Evolutionary conservation across 768 basidiomycete genomes (phyloP).

Genomic region (Suillus clintonianus): DNA sequence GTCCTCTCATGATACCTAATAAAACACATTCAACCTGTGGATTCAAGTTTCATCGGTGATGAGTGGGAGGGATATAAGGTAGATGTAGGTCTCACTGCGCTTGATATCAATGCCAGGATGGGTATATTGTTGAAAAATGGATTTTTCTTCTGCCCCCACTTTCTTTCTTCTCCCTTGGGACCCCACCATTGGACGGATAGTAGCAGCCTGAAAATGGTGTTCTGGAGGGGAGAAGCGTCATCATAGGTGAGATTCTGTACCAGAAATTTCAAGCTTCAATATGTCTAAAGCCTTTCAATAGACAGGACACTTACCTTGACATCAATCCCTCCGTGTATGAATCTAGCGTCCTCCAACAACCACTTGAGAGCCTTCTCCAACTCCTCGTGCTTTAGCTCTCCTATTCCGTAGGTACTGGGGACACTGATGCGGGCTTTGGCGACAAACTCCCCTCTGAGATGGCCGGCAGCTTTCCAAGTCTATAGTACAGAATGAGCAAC

Average conservation of each 20-base stretch:
- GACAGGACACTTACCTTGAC: no score
- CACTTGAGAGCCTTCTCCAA: background rate
- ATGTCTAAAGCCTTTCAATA: no score
- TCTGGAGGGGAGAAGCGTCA: no score
- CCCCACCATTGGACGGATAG: background rate
- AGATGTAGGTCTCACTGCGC: background rate
- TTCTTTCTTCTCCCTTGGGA: background rate
- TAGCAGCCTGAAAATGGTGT: no score
- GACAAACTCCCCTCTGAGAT: background rate
- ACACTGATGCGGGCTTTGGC: background rate
- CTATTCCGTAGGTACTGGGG: background rate
- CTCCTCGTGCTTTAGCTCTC: background rate
- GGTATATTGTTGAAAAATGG: constrained; percentile 2
- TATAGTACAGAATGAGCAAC: background rate
- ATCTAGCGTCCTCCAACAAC: no score
- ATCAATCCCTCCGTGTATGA: no score
- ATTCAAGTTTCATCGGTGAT: no score
- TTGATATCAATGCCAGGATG: background rate
- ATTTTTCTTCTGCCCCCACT: background rate
- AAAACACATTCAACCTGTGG: no score
- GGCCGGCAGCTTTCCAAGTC: background rate
- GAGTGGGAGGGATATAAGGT: no score
- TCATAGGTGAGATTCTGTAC: no score
- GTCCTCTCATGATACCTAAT: no score
- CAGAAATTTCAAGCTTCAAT: no score